Base-by-base conservation (phyloP, 148 eudicot species). In the Beta vulgaris region DNA sequence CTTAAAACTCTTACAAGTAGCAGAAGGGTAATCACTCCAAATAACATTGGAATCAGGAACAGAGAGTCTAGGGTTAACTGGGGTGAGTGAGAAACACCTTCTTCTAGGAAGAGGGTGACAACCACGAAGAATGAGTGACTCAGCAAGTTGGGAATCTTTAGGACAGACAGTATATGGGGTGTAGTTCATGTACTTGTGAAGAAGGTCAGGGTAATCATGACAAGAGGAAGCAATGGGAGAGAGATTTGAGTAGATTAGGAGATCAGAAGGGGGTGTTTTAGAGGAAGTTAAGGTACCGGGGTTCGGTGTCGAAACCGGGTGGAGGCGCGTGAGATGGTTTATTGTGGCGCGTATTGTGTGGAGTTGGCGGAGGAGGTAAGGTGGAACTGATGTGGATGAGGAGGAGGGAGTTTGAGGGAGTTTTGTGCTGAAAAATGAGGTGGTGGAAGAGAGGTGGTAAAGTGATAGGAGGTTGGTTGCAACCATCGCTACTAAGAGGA, bases 91-190 rank as follows among this genome's bases (percentile, higher is more conserved):
- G 70, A 89, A 91, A 85, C 93, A 93, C 8, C 98, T 73, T 36
- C 96, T 82, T 53, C 98, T 83, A 14, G 98, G 98, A 63, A 93
- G 82, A 1, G 97, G 98, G 80, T 90, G 92, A 73, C 98, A 93
- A 39, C 98, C 97, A 7, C 91, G 88, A 61, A 93, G 87, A 53
- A 93, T 89, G 5, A 93, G 81, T 23, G 89, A 62, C 53, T 93
- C 97, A 7, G 92, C 94, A n/a, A 88, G 59, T 25, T 71, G 68
- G 23, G 76, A 19, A 48, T 87, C 87, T 3, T 55, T 58, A 0
- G 97, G 97, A 76, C 98, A 93, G 34, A 62, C 73, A 13, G 83
- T 16, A 69, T 82, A 91, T 0, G 88, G 90, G 0, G 90, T 82
- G 83, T 93, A 93, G 78, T 83, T 86, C 98, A 93, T 93, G 88